Evolutionary conservation across 345 rosid species (phyloP).

Genomic region (Salix caprea): DNA sequence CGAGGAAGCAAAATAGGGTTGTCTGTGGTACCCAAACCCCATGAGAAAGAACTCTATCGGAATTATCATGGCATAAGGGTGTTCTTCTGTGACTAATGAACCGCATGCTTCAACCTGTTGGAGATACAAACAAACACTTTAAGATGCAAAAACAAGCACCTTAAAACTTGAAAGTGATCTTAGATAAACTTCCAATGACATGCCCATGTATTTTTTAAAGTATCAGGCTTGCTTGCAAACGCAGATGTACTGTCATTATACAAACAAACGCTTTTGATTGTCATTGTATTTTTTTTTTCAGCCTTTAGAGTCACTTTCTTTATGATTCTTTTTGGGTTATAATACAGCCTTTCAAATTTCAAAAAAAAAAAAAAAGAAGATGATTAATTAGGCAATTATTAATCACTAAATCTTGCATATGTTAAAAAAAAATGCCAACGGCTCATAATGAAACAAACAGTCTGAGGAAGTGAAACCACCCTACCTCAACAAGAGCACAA

Average conservation of each 20-base stretch:
- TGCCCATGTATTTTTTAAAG: no score
- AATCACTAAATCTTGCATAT: not conserved
- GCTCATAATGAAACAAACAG: not conserved
- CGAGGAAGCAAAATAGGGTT: constrained; percentile 25
- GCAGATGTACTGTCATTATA: no score
- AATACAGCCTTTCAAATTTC: no score
- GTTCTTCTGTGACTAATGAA: constrained; percentile 64
- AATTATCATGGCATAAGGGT: constrained; percentile 58
- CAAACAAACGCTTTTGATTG: no score
- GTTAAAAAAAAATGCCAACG: not conserved
- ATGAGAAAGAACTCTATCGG: constrained; percentile 55
- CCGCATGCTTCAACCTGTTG: constrained; percentile 60
- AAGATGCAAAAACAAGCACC: not conserved
- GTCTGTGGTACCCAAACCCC: constrained; percentile 47
- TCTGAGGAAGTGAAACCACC: not conserved
- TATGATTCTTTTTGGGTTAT: no score
- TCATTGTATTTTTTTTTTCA: no score
- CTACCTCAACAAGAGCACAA: constrained; percentile 59
- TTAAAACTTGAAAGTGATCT: not conserved
- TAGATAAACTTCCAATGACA: not conserved
- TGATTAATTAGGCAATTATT: not conserved
- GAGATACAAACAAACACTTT: not conserved
- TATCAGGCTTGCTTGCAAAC: not conserved
- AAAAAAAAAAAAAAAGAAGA: not conserved
- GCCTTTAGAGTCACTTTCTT: no score